These are phyloP conservation scores for Boechera stricta DNA, from an alignment of 345 rosid species.

Conservation along the genomic window DNA sequence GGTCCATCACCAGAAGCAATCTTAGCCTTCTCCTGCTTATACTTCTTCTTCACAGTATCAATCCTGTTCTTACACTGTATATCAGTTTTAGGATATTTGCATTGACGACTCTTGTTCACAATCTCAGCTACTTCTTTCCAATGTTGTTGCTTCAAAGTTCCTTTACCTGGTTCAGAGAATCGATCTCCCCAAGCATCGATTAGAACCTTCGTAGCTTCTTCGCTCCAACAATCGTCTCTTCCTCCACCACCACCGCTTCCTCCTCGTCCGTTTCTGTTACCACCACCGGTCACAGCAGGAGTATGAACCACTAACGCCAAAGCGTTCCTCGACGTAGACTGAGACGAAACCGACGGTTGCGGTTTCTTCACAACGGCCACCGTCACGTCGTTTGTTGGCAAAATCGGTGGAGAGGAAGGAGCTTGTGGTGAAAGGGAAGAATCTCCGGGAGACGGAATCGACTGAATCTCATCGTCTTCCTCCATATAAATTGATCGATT, in stretches of 20 bases:
- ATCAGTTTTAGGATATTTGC: slow-evolving; percentile 72
- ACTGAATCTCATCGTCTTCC: slow-evolving; percentile 61
- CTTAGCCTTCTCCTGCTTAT: slow-evolving; percentile 78
- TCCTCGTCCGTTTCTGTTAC: slow-evolving; percentile 47
- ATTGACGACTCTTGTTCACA: slow-evolving; percentile 66
- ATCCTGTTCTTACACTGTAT: slow-evolving; percentile 95
- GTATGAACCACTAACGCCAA: slow-evolving; percentile 49
- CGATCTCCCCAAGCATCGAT: slow-evolving; percentile 94
- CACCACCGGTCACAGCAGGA: slow-evolving; percentile 34
- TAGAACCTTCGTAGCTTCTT: slow-evolving; percentile 73
- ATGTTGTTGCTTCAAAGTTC: slow-evolving; percentile 90
- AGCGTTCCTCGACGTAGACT: slow-evolving; percentile 34
- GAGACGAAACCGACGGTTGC: slow-evolving; percentile 28
- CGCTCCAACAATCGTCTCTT: slow-evolving; percentile 97
- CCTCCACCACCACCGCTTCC: slow-evolving; percentile 49
- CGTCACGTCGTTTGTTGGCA: slow-evolving; percentile 48
- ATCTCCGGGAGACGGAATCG: slow-evolving; percentile 46
- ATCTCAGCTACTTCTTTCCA: slow-evolving; percentile 97
- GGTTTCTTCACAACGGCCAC: slow-evolving; percentile 46
- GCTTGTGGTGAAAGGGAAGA: slow-evolving; percentile 45
- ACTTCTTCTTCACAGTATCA: slow-evolving; percentile 95
- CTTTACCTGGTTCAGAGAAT: slow-evolving; percentile 82
- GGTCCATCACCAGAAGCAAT: slow-evolving; percentile 60
- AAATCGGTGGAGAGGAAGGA: slow-evolving; percentile 41
- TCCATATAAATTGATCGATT: slow-evolving; percentile 50